Evolutionary conservation across 441 rosid genomes (phyloP).

Genomic region (California macrophylla): DNA sequence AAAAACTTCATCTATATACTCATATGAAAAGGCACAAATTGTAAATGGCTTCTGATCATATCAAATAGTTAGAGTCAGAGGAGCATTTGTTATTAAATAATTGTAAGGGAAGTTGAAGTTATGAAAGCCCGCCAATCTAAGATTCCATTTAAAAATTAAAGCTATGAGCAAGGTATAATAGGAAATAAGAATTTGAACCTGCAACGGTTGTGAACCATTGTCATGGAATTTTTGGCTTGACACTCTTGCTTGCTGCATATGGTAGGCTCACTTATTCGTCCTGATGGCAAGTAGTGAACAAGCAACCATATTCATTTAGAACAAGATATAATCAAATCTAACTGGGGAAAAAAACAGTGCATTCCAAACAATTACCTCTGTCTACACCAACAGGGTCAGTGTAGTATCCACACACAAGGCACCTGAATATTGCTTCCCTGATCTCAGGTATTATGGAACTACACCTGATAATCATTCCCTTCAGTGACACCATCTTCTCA

Average conservation of each 20-base stretch:
- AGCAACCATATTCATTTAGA: conserved; percentile 3
- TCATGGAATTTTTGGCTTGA: conserved; percentile 78
- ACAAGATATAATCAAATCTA: not conserved
- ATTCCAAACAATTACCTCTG: conserved; percentile 52
- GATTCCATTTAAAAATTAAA: not conserved
- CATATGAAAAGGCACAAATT: too few relatives aligned
- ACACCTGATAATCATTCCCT: conserved; percentile 87
- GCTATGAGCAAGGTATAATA: conserved; percentile 3
- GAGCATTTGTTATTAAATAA: too few relatives aligned
- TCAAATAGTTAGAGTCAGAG: too few relatives aligned
- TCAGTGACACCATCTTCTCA: conserved; percentile 90
- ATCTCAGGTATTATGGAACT: conserved; percentile 95
- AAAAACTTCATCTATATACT: too few relatives aligned
- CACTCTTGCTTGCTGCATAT: conserved; percentile 71
- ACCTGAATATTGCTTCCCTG: conserved; percentile 85
- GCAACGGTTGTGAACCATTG: conserved; percentile 80
- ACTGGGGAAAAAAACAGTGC: not conserved
- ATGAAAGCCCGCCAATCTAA: too few relatives aligned
- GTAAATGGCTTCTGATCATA: too few relatives aligned
- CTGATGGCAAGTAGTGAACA: conserved; percentile 27
- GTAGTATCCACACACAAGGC: conserved; percentile 76
- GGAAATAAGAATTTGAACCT: conserved; percentile 36
- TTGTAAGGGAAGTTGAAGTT: too few relatives aligned
- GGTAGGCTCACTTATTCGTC: conserved; percentile 73
- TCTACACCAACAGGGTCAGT: conserved; percentile 82